phyloP scores from a whole-genome alignment of 139 green algal species.

The Micractinium conductrix region DNA sequence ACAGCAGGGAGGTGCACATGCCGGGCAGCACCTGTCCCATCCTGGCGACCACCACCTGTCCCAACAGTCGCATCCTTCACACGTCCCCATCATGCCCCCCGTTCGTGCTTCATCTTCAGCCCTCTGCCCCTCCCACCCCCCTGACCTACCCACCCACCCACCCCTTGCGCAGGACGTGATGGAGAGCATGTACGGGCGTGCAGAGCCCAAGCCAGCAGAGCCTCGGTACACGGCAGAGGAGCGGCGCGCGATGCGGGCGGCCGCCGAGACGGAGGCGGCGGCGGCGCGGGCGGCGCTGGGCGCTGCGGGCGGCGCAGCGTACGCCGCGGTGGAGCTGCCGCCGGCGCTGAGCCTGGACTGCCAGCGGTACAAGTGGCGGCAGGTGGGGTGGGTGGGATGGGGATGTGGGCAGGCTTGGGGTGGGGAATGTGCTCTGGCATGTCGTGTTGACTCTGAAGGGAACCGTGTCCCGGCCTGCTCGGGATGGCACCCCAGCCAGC shows the following conservation, averaged over 20 bases:
- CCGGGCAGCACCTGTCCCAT: too few species aligned
- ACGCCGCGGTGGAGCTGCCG: constrained; percentile 54
- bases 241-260: constrained; percentile 45
- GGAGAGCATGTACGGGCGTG: constrained; percentile 87
- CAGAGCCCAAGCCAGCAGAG: constrained; percentile 77
- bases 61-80: too few species aligned
- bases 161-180: constrained; percentile 65
- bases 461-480: too few species aligned
- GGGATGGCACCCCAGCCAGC: too few species aligned
- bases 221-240: constrained; percentile 66
- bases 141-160: background rate
- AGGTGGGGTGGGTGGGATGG: too few species aligned
- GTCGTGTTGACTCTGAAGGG: too few species aligned
- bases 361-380: constrained; percentile 82
- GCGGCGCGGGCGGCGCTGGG: background rate
- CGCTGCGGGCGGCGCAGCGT: background rate
- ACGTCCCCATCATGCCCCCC: too few species aligned
- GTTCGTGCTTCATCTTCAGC: too few species aligned
- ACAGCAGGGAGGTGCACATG: background rate
- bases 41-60: too few species aligned
- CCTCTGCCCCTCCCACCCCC: background rate
- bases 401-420: too few species aligned
- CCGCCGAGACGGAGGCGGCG: constrained; percentile 20
- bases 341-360: constrained; percentile 59
- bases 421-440: too few species aligned